These are phyloP conservation scores for Myxozyma kluyveri DNA, from an alignment of 805 yeast species.

Conservation along the genomic window DNA sequence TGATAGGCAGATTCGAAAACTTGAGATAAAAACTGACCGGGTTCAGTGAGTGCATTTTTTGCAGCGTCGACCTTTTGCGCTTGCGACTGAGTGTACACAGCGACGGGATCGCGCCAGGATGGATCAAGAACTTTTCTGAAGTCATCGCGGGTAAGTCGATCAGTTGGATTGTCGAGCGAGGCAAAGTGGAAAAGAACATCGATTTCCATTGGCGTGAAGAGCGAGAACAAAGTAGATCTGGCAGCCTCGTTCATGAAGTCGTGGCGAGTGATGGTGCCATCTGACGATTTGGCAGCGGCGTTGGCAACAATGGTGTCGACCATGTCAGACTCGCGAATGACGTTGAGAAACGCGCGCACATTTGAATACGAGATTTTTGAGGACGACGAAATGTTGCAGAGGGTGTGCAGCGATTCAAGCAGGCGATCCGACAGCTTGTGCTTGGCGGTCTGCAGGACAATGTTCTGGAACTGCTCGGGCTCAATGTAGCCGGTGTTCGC, in stretches of 20 bases:
- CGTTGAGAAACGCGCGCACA: constrained; percentile 46
- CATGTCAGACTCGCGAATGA: constrained; percentile 44
- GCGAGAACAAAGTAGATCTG: constrained; percentile 40
- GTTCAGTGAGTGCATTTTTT: constrained; percentile 40
- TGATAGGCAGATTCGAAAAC: constrained; percentile 86
- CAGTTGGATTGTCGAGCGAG: constrained; percentile 35
- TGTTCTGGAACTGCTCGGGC: constrained; percentile 42
- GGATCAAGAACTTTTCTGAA: constrained; percentile 46
- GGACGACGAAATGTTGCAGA: constrained; percentile 38
- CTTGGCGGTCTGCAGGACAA: constrained; percentile 40
- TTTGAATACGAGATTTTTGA: constrained; percentile 43
- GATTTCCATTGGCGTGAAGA: constrained; percentile 46
- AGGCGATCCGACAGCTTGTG: constrained; percentile 45
- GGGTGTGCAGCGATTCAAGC: constrained; percentile 40
- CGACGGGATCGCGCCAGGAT: constrained; percentile 42
- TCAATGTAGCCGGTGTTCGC: constrained; percentile 41
- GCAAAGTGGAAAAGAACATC: constrained; percentile 46
- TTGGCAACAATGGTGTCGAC: constrained; percentile 40
- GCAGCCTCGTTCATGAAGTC: constrained; percentile 44
- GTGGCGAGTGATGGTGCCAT: constrained; percentile 40
- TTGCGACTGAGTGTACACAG: constrained; percentile 30
- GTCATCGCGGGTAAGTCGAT: constrained; percentile 38
- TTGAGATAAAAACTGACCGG: constrained; percentile 48
- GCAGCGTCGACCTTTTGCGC: constrained; percentile 41
- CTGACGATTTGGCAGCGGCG: constrained; percentile 37